These are phyloP conservation scores for Knoxdaviesia capensis DNA, from an alignment of 2,329 filamentous ascomycete genomes.

Conservation along the genomic window DNA sequence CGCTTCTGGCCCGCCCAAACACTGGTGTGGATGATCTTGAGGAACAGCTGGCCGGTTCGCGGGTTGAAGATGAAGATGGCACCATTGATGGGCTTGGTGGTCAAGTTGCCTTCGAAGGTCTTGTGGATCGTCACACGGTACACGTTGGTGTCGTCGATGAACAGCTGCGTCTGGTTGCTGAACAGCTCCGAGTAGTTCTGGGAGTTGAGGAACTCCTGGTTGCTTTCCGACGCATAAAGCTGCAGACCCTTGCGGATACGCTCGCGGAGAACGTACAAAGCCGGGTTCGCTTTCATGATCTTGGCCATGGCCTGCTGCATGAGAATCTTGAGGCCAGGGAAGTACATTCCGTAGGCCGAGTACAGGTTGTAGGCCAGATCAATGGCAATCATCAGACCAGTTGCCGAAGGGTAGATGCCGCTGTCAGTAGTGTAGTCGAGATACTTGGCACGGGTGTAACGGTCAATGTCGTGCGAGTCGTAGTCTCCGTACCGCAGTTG, in stretches of 20 bases:
- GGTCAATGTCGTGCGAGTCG: constrained; percentile 95
- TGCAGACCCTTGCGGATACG: constrained; percentile 97
- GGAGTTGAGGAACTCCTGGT: constrained; percentile 97
- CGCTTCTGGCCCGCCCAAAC: constrained; percentile 99
- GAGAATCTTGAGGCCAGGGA: constrained; percentile 88
- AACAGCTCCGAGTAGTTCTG: constrained; percentile 99
- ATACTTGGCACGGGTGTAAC: constrained; percentile 94
- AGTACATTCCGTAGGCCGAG: constrained; percentile 96
- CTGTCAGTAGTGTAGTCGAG: constrained; percentile 97
- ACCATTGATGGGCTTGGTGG: constrained; percentile 97
- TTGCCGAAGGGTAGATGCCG: constrained; percentile 95
- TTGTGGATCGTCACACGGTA: constrained; percentile 99
- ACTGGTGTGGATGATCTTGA: constrained; percentile 98
- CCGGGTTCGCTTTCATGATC: constrained; percentile 98
- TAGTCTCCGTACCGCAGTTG: constrained; percentile 95
- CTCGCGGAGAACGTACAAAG: constrained; percentile 85
- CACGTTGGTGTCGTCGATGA: constrained; percentile 98
- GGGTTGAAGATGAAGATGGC: constrained; percentile 99
- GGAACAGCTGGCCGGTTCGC: constrained; percentile 88
- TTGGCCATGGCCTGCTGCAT: constrained; percentile 98
- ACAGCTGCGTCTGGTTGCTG: constrained; percentile 96
- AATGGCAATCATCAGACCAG: constrained; percentile 92
- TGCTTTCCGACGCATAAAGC: constrained; percentile 93
- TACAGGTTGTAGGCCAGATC: constrained; percentile 97
- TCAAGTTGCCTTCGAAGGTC: constrained; percentile 97